These are phyloP conservation scores for Phytopythium boreale DNA, from an alignment of 352 stramenopile species.

Conservation along the genomic window DNA sequence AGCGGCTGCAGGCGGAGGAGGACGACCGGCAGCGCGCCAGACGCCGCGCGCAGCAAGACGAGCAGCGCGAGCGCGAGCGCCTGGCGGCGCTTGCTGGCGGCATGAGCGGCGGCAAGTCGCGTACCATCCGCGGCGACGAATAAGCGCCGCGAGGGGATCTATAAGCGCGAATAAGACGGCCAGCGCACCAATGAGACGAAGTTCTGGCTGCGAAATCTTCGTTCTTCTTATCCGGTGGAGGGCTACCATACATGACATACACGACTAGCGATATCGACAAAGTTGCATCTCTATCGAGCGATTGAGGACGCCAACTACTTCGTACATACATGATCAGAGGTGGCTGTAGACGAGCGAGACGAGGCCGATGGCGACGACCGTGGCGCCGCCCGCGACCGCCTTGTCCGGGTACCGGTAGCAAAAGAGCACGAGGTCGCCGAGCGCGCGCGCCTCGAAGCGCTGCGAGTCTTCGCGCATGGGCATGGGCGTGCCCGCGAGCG, in stretches of 20 bases:
- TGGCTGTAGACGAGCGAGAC: slow-evolving; percentile 38
- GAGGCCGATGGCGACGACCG: slow-evolving; percentile 36
- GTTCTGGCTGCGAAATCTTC: no score
- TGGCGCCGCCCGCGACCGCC: slow-evolving; percentile 39
- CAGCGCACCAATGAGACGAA: no score
- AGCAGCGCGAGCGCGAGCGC: slow-evolving; percentile 37
- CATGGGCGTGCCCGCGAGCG: slow-evolving; percentile 31
- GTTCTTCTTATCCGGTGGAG: no score
- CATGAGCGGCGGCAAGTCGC: slow-evolving; percentile 32
- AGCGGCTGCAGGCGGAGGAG: slow-evolving; percentile 21
- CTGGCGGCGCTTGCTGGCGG: slow-evolving; percentile 44
- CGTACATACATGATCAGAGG: no score
- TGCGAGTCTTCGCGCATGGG: slow-evolving; percentile 49
- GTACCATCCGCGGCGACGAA: slow-evolving; percentile 10
- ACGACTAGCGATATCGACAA: not conserved
- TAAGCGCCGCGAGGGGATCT: not conserved
- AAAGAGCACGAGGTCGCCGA: slow-evolving; percentile 53
- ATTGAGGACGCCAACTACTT: no score
- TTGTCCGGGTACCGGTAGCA: slow-evolving; percentile 49
- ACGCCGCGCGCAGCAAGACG: slow-evolving; percentile 2
- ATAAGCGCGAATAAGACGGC: not conserved
- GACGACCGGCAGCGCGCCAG: slow-evolving; percentile 29
- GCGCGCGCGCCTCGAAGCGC: slow-evolving; percentile 49
- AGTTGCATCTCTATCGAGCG: no score
- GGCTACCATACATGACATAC: not conserved